Evolutionary conservation across 306 rosid genomes (phyloP).

Genomic region (Cucurbita ficifolia): DNA sequence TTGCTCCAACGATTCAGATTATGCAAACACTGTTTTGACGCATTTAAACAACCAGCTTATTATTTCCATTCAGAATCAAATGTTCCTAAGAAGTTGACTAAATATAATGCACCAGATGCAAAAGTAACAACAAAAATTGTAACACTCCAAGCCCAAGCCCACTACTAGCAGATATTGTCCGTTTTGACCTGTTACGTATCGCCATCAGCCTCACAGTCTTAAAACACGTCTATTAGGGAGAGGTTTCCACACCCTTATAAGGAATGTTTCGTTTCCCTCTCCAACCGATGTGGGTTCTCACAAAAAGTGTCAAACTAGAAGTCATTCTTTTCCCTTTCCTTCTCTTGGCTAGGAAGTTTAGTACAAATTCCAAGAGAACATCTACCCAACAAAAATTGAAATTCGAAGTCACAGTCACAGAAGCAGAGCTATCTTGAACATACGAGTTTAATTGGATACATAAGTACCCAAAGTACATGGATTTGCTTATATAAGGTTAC

Average conservation of each 20-base stretch:
- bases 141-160: no score
- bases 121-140: not conserved
- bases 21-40: slow-evolving; percentile 17
- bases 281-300: no score
- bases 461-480: not conserved
- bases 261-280: no score
- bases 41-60: slow-evolving; percentile 30
- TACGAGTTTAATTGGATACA: not conserved
- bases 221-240: no score
- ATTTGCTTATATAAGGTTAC: not conserved
- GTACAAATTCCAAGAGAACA: not conserved
- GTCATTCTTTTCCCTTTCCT: not conserved
- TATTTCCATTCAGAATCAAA: slow-evolving; percentile 16
- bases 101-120: not conserved
- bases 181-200: no score
- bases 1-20: slow-evolving; percentile 38
- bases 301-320: not conserved
- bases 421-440: not conserved
- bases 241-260: no score
- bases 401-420: not conserved
- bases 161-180: no score
- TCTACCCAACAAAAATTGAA: not conserved
- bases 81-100: slow-evolving; percentile 6
- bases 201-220: no score
- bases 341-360: not conserved